Base-by-base conservation (phyloP, 495 filamentous ascomycete species). In the Lindgomyces ingoldianus region DNA sequence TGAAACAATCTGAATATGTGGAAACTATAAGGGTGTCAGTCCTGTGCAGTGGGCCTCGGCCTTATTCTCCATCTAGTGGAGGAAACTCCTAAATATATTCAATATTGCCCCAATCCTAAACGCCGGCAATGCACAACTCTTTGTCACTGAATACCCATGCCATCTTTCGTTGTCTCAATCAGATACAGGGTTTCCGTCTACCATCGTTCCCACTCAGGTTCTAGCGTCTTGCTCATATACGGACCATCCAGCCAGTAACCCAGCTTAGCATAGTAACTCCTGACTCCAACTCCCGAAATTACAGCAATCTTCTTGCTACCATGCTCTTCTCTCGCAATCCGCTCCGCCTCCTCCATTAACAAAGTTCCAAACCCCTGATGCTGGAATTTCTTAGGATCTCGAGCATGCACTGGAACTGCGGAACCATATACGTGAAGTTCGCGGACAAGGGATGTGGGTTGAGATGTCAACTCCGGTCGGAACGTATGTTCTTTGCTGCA, bases 401-500 rank as follows among this genome's bases (percentile, higher is more conserved):
- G 82, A 10, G 90, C 92, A 74, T 98, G 94, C 56, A 98, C 86
- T 1, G 94, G 94, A 10, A 98, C 94, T 0, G 94, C 94, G 57
- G 89, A 91, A 14, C 94, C 94, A 73, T 98, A 98, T 1, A 98
- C 94, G 76, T 98, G 94, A 56, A 98, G 79, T 74, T 98, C 94
- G 26, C 94, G 84, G 3, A 98, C 91, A 54, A 98, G 81, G 75
- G 91, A 96, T 3, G 94, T 95, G 62, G 87, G 89, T 76, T 96
- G 91, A 2, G 85, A 86, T 0, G 80, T 87, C 59, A 98, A 84
- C 72, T 98, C 94, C 21, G 87, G 84, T 46, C 94, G 88, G 80
- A 93, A 98, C 0, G 95, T 97, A 74, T 95, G 88, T 54, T 87
- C 91, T 62, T 84, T 79, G 21, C 89, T 93, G 72, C 94, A 98